phyloP scores from a whole-genome alignment of 2,329 filamentous ascomycete species.

The Fusarium veterinarium region DNA sequence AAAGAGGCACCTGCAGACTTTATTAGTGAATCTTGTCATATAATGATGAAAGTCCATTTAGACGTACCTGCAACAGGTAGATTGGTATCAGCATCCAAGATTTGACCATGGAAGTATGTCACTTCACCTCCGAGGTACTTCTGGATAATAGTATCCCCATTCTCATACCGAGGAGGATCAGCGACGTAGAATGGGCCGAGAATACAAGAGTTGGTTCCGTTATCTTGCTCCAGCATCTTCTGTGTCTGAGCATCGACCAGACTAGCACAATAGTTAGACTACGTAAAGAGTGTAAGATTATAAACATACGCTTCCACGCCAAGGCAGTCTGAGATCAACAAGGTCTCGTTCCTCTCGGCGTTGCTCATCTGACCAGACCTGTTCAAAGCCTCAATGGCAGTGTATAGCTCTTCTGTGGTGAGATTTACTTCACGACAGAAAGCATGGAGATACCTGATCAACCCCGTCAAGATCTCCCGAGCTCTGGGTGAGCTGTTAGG shows the following conservation, averaged over 20 bases:
- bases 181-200: not conserved
- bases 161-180: not conserved
- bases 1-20: not conserved
- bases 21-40: not conserved
- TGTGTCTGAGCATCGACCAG: not conserved
- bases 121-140: not conserved
- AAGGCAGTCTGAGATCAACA: not conserved
- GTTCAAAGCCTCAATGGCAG: not conserved
- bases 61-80: not conserved
- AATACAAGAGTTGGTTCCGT: not conserved
- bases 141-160: not conserved
- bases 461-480: not conserved
- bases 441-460: not conserved
- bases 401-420: not conserved
- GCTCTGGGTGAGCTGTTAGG: not conserved
- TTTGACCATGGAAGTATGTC: not conserved
- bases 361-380: not conserved
- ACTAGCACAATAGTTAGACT: not conserved
- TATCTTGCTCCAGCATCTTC: not conserved
- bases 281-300: not conserved
- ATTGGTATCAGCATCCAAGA: not conserved
- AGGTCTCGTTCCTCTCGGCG: not conserved
- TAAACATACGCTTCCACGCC: not conserved
- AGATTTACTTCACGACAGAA: not conserved
- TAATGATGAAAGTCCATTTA: fast-evolving